Evolutionary conservation across 768 basidiomycete species (phyloP).

Genomic region (Paxillus involutus): DNA sequence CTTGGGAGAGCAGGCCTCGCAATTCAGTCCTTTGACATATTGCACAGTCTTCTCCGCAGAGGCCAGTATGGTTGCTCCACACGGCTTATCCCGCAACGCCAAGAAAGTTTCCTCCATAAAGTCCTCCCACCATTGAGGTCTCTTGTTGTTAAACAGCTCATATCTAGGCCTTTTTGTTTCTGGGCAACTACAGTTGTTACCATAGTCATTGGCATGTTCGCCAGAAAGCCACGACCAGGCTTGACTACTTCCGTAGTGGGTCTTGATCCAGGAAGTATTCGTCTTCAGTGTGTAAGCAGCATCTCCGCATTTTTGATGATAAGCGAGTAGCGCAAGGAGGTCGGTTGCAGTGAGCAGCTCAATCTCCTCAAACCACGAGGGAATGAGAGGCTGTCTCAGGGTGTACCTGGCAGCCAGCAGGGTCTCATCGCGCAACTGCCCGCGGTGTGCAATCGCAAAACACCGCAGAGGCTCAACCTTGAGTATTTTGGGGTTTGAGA

Average conservation of each 20-base stretch:
- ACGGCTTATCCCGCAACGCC: constrained; percentile 20
- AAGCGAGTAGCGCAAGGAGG: too few species aligned
- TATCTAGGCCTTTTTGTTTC: background rate
- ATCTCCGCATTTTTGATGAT: constrained; percentile 15
- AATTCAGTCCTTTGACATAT: background rate
- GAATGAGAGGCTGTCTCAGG: too few species aligned
- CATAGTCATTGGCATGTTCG: background rate
- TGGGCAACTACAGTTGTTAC: background rate
- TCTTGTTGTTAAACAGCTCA: background rate
- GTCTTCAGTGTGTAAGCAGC: constrained; percentile 5
- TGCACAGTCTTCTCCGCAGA: background rate
- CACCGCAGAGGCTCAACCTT: constrained; percentile 24
- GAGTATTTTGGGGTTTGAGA: constrained; percentile 19
- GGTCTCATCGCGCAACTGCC: too few species aligned
- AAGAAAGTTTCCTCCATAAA: too few species aligned
- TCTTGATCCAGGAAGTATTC: constrained; percentile 14
- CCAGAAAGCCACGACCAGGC: constrained; percentile 9
- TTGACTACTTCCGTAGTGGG: constrained; percentile 7
- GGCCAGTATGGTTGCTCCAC: constrained; percentile 4
- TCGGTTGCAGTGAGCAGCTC: too few species aligned
- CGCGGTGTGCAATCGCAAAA: too few species aligned
- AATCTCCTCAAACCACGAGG: too few species aligned
- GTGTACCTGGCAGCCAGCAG: too few species aligned
- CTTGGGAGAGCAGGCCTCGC: background rate
- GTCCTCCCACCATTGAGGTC: constrained; percentile 21